These are phyloP conservation scores for Tylopilus balloui DNA, from an alignment of 768 basidiomycete genomes.

Conservation along the genomic window DNA sequence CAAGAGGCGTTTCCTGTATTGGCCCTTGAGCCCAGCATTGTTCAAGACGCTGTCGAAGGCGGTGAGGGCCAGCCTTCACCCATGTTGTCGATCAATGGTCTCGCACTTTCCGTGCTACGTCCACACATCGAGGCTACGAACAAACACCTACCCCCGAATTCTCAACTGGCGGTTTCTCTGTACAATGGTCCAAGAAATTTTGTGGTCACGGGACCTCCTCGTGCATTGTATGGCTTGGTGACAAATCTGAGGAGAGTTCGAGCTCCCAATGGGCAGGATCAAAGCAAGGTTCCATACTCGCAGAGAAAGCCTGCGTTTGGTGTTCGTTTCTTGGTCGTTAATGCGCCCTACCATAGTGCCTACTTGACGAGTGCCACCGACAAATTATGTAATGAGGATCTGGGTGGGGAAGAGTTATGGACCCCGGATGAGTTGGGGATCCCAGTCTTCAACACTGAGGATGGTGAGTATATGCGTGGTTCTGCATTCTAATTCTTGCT, in stretches of 20 bases:
- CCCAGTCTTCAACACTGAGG: constrained; percentile 89
- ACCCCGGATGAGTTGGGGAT: constrained; percentile 61
- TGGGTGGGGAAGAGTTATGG: constrained; percentile 79
- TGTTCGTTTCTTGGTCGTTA: constrained; percentile 90
- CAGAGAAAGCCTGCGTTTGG: constrained; percentile 93
- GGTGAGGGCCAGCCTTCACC: constrained; percentile 92
- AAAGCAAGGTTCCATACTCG: constrained; percentile 90
- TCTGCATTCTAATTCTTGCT: constrained; percentile 20
- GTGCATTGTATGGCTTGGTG: constrained; percentile 90
- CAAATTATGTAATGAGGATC: constrained; percentile 70
- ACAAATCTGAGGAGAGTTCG: constrained; percentile 86
- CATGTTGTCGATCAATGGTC: constrained; percentile 89
- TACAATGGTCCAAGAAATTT: constrained; percentile 89
- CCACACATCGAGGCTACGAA: constrained; percentile 85
- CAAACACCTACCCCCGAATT: constrained; percentile 72
- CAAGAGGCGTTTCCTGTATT: constrained; percentile 93
- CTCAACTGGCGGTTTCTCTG: constrained; percentile 80
- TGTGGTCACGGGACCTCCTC: constrained; percentile 89
- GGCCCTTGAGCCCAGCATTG: constrained; percentile 81
- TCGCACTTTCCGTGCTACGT: constrained; percentile 71
- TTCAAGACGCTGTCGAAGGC: constrained; percentile 83
- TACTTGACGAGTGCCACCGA: constrained; percentile 76
- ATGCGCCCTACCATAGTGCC: constrained; percentile 91
- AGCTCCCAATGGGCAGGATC: constrained; percentile 83
- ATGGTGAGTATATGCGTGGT: constrained; percentile 53